phyloP scores from a whole-genome alignment of 2,329 filamentous ascomycete species.

The Pezicula rhizophila region DNA sequence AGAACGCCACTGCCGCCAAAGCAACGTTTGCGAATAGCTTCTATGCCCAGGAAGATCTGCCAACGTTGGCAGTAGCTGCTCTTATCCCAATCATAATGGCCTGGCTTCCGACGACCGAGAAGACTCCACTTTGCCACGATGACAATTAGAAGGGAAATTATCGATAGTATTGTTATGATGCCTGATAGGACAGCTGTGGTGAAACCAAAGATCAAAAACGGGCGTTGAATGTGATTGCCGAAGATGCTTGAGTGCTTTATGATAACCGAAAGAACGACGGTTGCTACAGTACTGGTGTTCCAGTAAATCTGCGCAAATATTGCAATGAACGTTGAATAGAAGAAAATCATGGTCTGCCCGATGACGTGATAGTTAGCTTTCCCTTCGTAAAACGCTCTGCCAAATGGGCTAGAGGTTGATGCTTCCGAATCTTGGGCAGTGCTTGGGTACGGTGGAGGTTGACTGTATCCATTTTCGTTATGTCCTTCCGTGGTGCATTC shows the following conservation, averaged over 20 bases:
- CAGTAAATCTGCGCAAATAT: slow-evolving; percentile 44
- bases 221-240: slow-evolving; percentile 20
- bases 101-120: slow-evolving; percentile 43
- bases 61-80: slow-evolving; percentile 51
- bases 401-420: slow-evolving; percentile 39
- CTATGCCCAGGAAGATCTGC: slow-evolving; percentile 47
- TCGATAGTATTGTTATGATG: slow-evolving; percentile 36
- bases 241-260: slow-evolving; percentile 26
- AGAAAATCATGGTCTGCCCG: slow-evolving; percentile 40
- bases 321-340: slow-evolving; percentile 41
- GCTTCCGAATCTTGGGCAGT: no score
- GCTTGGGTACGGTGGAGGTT: no score
- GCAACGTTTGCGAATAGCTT: slow-evolving; percentile 43
- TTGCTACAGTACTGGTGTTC: slow-evolving; percentile 41
- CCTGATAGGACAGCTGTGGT: slow-evolving; percentile 34
- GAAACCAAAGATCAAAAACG: slow-evolving; percentile 35
- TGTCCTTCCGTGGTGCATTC: neutral
- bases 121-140: slow-evolving; percentile 46
- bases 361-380: slow-evolving; percentile 45
- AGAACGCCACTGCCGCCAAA: slow-evolving; percentile 45
- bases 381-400: slow-evolving; percentile 47
- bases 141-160: slow-evolving; percentile 37
- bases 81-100: slow-evolving; percentile 53
- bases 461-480: neutral
- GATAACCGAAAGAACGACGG: slow-evolving; percentile 35